phyloP scores from a whole-genome alignment of 2,329 filamentous ascomycete species.

The Neonectria sp. region DNA sequence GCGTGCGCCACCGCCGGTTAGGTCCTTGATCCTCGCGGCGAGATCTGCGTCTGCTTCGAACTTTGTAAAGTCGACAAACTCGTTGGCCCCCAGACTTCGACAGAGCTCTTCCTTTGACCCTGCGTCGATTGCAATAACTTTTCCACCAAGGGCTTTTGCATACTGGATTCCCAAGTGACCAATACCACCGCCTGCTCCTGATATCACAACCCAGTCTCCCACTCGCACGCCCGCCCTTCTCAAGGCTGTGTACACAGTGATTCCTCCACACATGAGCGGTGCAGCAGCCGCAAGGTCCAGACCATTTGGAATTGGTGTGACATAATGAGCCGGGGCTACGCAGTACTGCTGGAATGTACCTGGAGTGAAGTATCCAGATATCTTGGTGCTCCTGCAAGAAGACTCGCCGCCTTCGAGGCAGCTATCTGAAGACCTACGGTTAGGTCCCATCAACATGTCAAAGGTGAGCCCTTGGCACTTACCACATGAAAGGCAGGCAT shows the following conservation, averaged over 20 bases:
- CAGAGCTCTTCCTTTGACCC: constrained; percentile 46
- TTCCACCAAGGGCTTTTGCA: constrained; percentile 48
- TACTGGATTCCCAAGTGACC: constrained; percentile 50
- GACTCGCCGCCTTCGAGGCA: constrained; percentile 31
- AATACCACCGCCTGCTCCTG: constrained; percentile 51
- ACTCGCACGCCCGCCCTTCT: constrained; percentile 29
- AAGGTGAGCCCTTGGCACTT: not conserved
- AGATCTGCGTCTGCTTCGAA: constrained; percentile 12
- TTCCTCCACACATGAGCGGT: constrained; percentile 30
- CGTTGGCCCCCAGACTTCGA: constrained; percentile 40
- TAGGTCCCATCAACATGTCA: not conserved
- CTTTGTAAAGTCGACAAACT: constrained; percentile 24
- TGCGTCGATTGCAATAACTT: constrained; percentile 47
- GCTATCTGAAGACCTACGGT: not conserved
- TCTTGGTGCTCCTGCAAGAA: constrained; percentile 20
- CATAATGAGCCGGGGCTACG: constrained; percentile 18
- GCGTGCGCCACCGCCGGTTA: constrained; percentile 35
- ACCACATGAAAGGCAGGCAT: constrained; percentile 28
- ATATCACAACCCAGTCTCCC: constrained; percentile 48
- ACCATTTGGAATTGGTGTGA: constrained; percentile 17
- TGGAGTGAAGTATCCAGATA: constrained; percentile 28
- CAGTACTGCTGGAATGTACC: constrained; percentile 33
- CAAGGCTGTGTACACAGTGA: constrained; percentile 26
- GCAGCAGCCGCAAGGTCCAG: constrained; percentile 20
- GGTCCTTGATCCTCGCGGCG: constrained; percentile 28